Evolutionary conservation across 2,329 filamentous ascomycete species (phyloP).

Genomic region (Mollisia scopiformis): DNA sequence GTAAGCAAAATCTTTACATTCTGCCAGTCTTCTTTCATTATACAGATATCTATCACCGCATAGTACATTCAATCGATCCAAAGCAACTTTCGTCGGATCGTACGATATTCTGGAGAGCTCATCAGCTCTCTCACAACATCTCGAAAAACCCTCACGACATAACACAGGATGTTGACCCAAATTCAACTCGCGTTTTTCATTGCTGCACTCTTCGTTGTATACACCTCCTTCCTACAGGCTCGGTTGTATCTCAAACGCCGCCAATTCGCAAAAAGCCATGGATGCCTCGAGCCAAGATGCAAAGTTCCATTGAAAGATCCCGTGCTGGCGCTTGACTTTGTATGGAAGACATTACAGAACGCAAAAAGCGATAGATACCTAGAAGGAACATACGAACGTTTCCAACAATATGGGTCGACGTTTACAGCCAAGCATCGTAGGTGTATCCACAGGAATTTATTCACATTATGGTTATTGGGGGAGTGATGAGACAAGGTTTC

Average conservation of each 20-base stretch:
- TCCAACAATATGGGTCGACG: not conserved
- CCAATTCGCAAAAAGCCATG: not conserved
- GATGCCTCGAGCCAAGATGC: not conserved
- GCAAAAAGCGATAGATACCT: not conserved
- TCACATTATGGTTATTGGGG: too few relatives aligned
- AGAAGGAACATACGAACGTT: not conserved
- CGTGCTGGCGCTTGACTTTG: not conserved
- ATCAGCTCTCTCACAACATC: too few relatives aligned
- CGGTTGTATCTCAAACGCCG: not conserved
- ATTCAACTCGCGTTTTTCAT: not conserved
- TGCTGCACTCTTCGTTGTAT: not conserved
- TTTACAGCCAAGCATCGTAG: not conserved
- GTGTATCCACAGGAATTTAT: too few relatives aligned
- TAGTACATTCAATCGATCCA: too few relatives aligned
- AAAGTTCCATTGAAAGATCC: not conserved
- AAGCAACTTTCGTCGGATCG: too few relatives aligned
- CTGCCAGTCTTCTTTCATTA: too few relatives aligned
- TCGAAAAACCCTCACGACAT: not conserved
- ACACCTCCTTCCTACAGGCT: not conserved
- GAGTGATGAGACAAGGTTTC: too few relatives aligned
- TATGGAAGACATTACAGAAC: not conserved
- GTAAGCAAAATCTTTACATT: too few relatives aligned
- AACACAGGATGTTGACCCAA: not conserved
- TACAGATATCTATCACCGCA: too few relatives aligned
- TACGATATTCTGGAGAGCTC: too few relatives aligned